These are phyloP conservation scores for Extremus antarcticus DNA, from an alignment of 495 filamentous ascomycete species.

Conservation along the genomic window DNA sequence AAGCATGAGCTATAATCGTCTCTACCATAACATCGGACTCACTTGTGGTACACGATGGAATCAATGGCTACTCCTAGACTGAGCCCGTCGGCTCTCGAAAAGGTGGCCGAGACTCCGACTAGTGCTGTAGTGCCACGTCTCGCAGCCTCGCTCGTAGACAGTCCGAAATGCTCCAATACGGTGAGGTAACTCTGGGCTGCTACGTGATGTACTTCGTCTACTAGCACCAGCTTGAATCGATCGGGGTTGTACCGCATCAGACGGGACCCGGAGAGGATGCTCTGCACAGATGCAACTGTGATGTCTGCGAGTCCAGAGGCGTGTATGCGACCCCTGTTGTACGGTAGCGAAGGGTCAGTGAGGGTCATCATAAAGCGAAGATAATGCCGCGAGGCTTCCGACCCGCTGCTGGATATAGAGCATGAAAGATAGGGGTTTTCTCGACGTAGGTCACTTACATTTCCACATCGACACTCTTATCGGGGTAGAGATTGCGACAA, in stretches of 20 bases:
- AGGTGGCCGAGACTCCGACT: conserved; percentile 88
- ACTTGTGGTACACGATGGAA: conserved; percentile 91
- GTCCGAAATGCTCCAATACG: conserved; percentile 61
- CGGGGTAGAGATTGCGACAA: conserved; percentile 68
- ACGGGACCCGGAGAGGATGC: conserved; percentile 61
- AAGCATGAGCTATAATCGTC: too few species aligned
- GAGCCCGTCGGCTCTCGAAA: conserved; percentile 83
- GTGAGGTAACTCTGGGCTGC: conserved; percentile 69
- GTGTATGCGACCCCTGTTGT: conserved; percentile 51
- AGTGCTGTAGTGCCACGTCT: conserved; percentile 48
- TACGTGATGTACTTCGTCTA: conserved; percentile 98
- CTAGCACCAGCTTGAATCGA: conserved; percentile 79
- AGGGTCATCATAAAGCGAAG: too few species aligned
- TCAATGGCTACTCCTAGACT: conserved; percentile 79
- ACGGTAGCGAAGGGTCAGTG: too few species aligned
- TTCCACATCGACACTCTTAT: conserved; percentile 73
- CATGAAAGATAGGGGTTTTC: too few species aligned
- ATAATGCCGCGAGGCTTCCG: too few species aligned
- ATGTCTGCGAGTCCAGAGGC: conserved; percentile 78
- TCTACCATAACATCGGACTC: too few species aligned
- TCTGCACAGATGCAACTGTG: conserved; percentile 82
- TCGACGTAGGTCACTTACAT: too few species aligned
- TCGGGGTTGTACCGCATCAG: conserved; percentile 69
- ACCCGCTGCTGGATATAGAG: too few species aligned
- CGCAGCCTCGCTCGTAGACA: conserved; percentile 39